Evolutionary conservation across 768 basidiomycete genomes (phyloP).

Genomic region (Chalciporus chontae): DNA sequence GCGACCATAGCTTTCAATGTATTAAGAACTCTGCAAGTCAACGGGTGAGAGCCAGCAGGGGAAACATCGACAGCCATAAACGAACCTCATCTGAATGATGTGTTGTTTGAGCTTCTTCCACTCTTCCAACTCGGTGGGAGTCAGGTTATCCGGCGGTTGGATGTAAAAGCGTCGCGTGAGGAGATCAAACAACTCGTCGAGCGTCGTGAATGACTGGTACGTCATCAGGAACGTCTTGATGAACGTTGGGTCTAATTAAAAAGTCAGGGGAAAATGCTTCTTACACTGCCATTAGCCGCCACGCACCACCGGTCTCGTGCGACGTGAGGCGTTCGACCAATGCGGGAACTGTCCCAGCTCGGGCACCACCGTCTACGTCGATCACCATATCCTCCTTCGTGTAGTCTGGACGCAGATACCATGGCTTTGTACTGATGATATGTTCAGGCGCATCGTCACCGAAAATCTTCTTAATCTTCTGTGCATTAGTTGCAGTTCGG

Average conservation of each 20-base stretch:
- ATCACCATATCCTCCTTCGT: conserved; percentile 77
- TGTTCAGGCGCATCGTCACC: conserved; percentile 54
- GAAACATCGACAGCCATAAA: conserved; percentile 5
- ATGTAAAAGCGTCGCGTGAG: conserved; percentile 80
- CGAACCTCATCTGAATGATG: conserved; percentile 82
- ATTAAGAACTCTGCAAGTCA: conserved; percentile 64
- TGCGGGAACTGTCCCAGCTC: conserved; percentile 82
- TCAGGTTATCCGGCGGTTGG: conserved; percentile 65
- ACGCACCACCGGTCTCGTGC: conserved; percentile 81
- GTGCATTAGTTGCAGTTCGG: conserved; percentile 32
- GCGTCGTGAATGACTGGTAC: conserved; percentile 88
- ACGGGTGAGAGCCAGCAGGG: conserved; percentile 1
- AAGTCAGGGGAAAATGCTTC: conserved; percentile 1
- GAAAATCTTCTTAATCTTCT: conserved; percentile 66
- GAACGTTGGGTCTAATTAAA: conserved; percentile 63
- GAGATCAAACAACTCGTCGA: conserved; percentile 78
- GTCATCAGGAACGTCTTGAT: conserved; percentile 93
- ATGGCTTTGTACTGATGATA: conserved; percentile 54
- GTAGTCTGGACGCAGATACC: conserved; percentile 85
- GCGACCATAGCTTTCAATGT: conserved; percentile 86
- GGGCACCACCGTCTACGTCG: conserved; percentile 78
- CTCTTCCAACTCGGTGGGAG: conserved; percentile 57
- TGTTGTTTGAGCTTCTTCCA: conserved; percentile 88
- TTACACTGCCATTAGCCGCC: background rate
- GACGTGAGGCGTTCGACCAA: conserved; percentile 88